Conservation (phyloP, 192 early-diverging fungal genomes). For the Geranomyces variabilis region DNA sequence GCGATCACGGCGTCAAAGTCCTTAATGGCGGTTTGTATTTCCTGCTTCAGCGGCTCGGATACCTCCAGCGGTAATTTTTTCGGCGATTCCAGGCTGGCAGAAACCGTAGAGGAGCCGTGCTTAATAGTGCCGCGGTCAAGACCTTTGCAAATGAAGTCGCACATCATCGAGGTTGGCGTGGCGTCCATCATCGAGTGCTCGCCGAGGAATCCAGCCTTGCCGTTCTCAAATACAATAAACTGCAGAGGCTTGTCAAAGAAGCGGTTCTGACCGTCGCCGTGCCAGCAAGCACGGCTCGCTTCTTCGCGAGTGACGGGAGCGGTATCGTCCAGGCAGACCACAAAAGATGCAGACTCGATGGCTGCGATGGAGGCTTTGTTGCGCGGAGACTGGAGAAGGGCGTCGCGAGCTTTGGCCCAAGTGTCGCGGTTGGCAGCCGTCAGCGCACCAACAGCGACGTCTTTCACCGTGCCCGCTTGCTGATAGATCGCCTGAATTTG, state of each 20-base stretch:
- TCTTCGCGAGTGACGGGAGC: constrained; percentile 89
- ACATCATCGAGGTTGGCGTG: constrained; percentile 84
- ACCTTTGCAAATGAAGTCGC: constrained; percentile 64
- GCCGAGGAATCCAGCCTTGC: constrained; percentile 91
- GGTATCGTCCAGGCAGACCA: constrained; percentile 88
- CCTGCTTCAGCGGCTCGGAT: constrained; percentile 58
- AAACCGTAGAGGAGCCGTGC: constrained; percentile 63
- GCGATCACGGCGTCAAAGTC: constrained; percentile 81
- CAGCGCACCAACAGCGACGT: constrained; percentile 79
- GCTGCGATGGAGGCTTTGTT: constrained; percentile 76
- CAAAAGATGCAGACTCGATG: constrained; percentile 86
- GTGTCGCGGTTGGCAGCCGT: constrained; percentile 93
- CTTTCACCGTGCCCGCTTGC: constrained; percentile 67
- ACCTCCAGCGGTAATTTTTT: constrained; percentile 73
- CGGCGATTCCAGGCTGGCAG: constrained; percentile 65
- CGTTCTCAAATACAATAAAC: constrained; percentile 97
- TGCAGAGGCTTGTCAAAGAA: constrained; percentile 97
- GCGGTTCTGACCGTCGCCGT: constrained; percentile 94
- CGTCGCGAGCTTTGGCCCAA: constrained; percentile 85
- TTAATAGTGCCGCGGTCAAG: constrained; percentile 73
- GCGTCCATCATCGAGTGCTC: constrained; percentile 92
- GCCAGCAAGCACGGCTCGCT: constrained; percentile 85
- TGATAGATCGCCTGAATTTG: constrained; percentile 73
- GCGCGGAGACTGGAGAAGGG: constrained; percentile 64
- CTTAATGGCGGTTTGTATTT: constrained; percentile 68